Base-by-base conservation (phyloP, 2,329 filamentous ascomycete species). In the Calonectria hawksworthii region DNA sequence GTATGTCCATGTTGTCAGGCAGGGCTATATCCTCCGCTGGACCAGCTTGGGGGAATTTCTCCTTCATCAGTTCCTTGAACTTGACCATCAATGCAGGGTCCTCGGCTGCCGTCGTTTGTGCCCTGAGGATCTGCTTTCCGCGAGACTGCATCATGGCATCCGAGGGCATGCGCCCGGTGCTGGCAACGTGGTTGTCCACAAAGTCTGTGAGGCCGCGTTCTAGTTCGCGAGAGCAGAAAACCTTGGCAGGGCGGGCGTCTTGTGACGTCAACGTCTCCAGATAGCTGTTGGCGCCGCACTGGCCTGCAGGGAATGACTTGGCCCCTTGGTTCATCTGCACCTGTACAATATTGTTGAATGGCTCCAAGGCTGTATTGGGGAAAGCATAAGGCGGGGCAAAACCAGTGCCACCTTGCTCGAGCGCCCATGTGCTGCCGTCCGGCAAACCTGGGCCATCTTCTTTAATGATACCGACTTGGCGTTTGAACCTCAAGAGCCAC, bases 401-500 rank as follows among this genome's bases (percentile, higher is more conserved):
- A 4, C 90, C 90, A 0, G 88, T 86, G 8, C 89, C 89, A 30
- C 90, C 90, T 51, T 88, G 86, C n/a, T 83, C 80, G 2, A 88
- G 76, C 59, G 86, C 86, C 90, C 90, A 92, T 0, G 85, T 81
- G 9, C 81, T 74, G 30, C 82, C 84, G 2, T 81, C 76, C 0
- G 86, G 85, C 0, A 92, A 85, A 2, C 90, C 90, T 0, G 90
- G 90, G 0, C 90, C 89, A 6, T 85, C 83, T 13, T 86, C 84
- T n/a, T 86, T 82, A 0, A 89, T 82, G 36, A 93, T 88, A 23
- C 90, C 90, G 0, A 85, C 86, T 63, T 91, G 88, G 14, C 90
- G 88, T 82, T 93, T 93, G 85, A 93, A 93, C 56, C 91, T 88
- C 71, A 88, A 86, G 16, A 93, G 86, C 92, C 92, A 93, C 82